Evolutionary conservation across 148 eudicot species (phyloP), one percentile per base, ranked within the genome.

Genomic region (Beta vulgaris): DNA sequence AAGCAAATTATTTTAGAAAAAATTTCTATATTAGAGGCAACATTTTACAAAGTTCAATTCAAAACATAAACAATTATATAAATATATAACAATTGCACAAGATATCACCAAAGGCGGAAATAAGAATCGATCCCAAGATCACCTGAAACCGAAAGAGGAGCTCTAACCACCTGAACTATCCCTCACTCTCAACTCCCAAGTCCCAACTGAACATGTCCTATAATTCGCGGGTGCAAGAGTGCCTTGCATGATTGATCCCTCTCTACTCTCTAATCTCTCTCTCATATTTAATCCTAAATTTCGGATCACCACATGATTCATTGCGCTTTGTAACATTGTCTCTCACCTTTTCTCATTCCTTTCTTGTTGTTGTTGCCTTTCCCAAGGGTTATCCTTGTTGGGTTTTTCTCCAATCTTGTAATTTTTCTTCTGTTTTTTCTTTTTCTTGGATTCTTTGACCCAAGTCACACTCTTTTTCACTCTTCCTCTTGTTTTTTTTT

Each of bases 211-310:
- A 73, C 23, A 7, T 51, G 48, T 37, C 46, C 34, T 28, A 7
- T 43, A 35, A 64, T 79, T 68, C 76, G 67, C 82, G 84, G 82
- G 77, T 48, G 42, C 46, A 66, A 77, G n/a, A 51, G 57, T 87
- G 83, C 73, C 82, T 76, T 67, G 81, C 87, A 87, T 88, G 92
- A 86, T 86, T 9, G 43, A 39, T 39, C 43, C 74, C 18, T 71
- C 79, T 43, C 71, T 55, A n/a, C 44, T 72, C 66, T 68, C 28
- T 34, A 2, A 26, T 7, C n/a, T 7, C 6, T 39, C 12, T 51
- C 48, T 70, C 46, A n/a, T 55, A 77, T 65, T 76, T 61, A 37
- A 54, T 70, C 73, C 80, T 21, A 31, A 71, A 59, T 25, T 54
- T 39, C 76, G 76, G 82, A 79, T 81, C 89, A 81, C 83, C 84